Percentiles rank a stretch among this genome's conserved stretches.
Evolutionary conservation across 176 grass and related monocot species (phyloP).

Genomic region (Phoenix dactylifera): DNA sequence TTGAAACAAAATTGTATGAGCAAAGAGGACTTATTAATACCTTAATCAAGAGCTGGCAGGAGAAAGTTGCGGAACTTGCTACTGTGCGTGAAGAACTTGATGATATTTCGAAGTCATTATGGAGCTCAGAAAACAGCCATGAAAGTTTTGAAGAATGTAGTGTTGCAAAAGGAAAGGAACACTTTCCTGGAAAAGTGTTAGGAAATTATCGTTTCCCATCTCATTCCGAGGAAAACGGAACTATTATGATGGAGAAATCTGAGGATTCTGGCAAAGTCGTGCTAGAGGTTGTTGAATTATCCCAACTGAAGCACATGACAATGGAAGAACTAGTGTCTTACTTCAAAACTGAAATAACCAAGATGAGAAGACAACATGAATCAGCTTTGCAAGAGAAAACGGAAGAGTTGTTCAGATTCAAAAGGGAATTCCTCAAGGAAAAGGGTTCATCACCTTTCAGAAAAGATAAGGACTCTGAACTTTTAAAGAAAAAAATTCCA

Average conservation of each 20-base stretch:
- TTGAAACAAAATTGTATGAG: conserved; percentile 50
- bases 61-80: conserved; percentile 30
- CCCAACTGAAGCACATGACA: conserved; percentile 59
- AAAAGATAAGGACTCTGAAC: conserved; percentile 69
- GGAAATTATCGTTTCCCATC: conserved; percentile 31
- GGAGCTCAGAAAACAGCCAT: conserved; percentile 28
- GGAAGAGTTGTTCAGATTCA: conserved; percentile 78
- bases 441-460: conserved; percentile 34
- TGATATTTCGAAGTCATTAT: conserved; percentile 34
- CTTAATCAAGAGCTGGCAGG: conserved; percentile 19
- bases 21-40: conserved; percentile 27
- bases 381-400: conserved; percentile 50
- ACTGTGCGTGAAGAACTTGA: conserved; percentile 45
- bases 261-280: conserved; percentile 48
- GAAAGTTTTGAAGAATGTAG: conserved; percentile 44
- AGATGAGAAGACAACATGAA: conserved; percentile 50
- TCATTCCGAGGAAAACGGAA: conserved; percentile 29
- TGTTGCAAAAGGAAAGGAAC: conserved; percentile 52
- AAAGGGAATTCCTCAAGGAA: conserved; percentile 56
- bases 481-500: conserved; percentile 34
- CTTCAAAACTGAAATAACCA: conserved; percentile 55
- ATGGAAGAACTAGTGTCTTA: conserved; percentile 34
- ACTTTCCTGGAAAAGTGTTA: conserved; percentile 35
- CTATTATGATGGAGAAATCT: conserved; percentile 25
- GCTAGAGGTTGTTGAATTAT: conserved; percentile 67